Evolutionary conservation across 2,329 filamentous ascomycete species (phyloP).

Genomic region (Orbilia ellipsospora): DNA sequence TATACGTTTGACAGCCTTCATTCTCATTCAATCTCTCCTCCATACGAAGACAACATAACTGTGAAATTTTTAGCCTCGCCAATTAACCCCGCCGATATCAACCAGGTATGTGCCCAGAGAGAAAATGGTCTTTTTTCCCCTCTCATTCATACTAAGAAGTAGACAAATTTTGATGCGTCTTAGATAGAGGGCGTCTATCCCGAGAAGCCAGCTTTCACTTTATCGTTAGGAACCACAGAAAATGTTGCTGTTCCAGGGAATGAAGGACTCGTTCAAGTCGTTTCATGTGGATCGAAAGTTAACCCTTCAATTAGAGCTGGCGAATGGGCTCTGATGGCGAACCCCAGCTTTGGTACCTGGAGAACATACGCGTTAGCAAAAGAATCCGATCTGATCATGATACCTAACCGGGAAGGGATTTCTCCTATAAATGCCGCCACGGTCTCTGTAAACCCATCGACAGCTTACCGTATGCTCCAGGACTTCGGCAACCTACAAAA

Average conservation of each 20-base stretch:
- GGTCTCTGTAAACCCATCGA: conserved; percentile 91
- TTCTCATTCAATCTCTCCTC: conserved; percentile 79
- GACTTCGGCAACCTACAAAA: conserved; percentile 75
- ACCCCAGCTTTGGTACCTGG: conserved; percentile 90
- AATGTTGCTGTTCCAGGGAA: conserved; percentile 86
- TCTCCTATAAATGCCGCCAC: conserved; percentile 83
- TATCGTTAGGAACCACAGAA: conserved; percentile 77
- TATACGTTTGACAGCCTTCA: conserved; percentile 68
- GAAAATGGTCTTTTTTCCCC: too few species aligned
- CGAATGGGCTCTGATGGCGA: conserved; percentile 93
- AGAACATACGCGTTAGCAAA: conserved; percentile 83
- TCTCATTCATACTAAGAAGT: neutral
- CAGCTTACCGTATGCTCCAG: conserved; percentile 90
- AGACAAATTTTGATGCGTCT: neutral
- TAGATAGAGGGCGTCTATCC: conserved; percentile 93
- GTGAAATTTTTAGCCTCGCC: conserved; percentile 89
- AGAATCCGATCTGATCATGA: conserved; percentile 72
- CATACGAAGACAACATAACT: conserved; percentile 76
- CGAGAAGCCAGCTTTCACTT: conserved; percentile 80
- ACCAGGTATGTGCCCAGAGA: conserved; percentile 68
- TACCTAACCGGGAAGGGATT: conserved; percentile 77
- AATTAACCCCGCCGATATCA: conserved; percentile 97
- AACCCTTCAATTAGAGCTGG: conserved; percentile 70
- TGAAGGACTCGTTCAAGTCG: conserved; percentile 93
- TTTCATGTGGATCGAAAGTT: conserved; percentile 69